Evolutionary conservation across 1,284 basidiomycete species (phyloP).

Genomic region (Rugosomyces carneus): DNA sequence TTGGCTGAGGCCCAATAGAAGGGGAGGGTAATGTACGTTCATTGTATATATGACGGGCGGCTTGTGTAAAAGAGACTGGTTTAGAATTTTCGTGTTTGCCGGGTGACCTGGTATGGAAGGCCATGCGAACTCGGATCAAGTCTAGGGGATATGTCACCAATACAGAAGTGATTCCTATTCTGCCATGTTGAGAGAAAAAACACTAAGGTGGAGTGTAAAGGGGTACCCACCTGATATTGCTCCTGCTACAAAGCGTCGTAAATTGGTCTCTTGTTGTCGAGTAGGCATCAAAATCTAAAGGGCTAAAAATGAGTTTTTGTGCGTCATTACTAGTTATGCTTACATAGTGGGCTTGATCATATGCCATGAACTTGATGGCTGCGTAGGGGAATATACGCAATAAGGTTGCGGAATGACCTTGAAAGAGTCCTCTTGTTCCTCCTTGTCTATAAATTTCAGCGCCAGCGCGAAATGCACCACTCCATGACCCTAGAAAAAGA

Average conservation of each 20-base stretch:
- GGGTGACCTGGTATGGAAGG: conserved; percentile 69
- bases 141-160: conserved; percentile 94
- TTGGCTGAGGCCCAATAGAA: conserved; percentile 6
- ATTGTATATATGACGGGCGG: conserved; percentile 63
- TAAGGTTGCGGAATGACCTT: conserved; percentile 92
- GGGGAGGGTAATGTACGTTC: conserved; percentile 41
- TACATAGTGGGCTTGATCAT: conserved; percentile 82
- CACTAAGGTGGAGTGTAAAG: neutral
- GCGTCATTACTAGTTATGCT: conserved; percentile 19
- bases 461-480: conserved; percentile 81
- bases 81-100: conserved; percentile 23
- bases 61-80: conserved; percentile 57
- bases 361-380: conserved; percentile 97
- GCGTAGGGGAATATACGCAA: conserved; percentile 91
- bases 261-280: conserved; percentile 70
- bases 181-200: neutral
- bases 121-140: conserved; percentile 91
- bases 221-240: conserved; percentile 67
- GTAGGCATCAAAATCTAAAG: conserved; percentile 78
- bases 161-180: conserved; percentile 81
- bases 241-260: conserved; percentile 84
- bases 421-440: conserved; percentile 81
- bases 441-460: conserved; percentile 69
- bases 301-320: neutral
- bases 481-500: conserved; percentile 62